A percentile compares a stretch with the other conserved stretches of the same genome.
These are phyloP conservation scores for Lomentospora prolificans DNA, from an alignment of 2,329 filamentous ascomycete genomes.

Conservation along the genomic window DNA sequence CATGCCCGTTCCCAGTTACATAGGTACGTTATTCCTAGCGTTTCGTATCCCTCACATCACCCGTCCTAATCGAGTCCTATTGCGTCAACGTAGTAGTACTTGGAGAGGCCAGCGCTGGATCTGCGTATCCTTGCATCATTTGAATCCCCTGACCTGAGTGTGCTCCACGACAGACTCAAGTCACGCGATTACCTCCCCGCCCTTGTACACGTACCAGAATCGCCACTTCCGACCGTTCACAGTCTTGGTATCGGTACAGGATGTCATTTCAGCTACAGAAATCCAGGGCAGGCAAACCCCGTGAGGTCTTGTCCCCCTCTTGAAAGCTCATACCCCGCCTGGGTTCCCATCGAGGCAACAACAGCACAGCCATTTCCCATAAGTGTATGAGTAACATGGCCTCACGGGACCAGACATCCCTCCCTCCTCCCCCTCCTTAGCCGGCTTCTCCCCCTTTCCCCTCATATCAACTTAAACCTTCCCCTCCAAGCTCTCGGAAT, in stretches of 20 bases:
- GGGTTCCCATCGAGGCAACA: not conserved
- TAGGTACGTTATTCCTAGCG: too few species aligned
- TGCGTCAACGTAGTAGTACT: too few species aligned
- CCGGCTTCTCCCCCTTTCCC: not conserved
- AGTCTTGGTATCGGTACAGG: not conserved
- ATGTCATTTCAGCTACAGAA: not conserved
- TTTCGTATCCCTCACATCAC: not conserved
- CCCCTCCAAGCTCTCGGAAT: not conserved
- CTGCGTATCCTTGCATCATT: not conserved
- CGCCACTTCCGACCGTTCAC: not conserved
- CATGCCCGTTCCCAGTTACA: too few species aligned
- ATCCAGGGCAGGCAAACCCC: not conserved
- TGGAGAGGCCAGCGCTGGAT: too few species aligned
- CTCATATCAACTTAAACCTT: not conserved
- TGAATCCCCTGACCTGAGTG: not conserved
- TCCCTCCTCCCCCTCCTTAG: not conserved
- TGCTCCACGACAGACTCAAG: not conserved
- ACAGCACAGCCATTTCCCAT: slow-evolving; percentile 1
- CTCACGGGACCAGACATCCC: not conserved
- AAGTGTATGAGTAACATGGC: not conserved
- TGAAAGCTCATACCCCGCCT: not conserved
- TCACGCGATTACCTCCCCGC: not conserved
- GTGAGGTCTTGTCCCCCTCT: not conserved
- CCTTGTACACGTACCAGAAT: not conserved
- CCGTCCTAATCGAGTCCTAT: too few species aligned